A percentile compares a stretch with the other conserved stretches of the same genome.
Evolutionary conservation across 805 yeast species (phyloP).

Genomic region (Ogataea pilisensis): DNA sequence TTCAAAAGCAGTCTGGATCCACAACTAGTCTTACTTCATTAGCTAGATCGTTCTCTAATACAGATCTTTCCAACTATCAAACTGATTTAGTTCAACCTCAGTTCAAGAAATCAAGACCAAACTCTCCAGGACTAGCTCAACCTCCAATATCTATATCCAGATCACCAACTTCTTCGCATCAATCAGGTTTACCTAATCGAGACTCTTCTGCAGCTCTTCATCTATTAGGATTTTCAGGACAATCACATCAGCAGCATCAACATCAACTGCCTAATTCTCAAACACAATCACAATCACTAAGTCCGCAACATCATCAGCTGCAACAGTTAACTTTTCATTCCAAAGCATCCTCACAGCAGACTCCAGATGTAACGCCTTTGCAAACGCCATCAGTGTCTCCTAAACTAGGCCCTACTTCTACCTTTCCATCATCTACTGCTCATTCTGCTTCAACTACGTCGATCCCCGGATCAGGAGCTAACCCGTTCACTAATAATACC

Average conservation of each 20-base stretch:
- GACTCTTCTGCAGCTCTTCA: slow-evolving; percentile 30
- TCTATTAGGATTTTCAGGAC: slow-evolving; percentile 24
- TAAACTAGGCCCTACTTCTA: slow-evolving; percentile 17
- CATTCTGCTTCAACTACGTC: neutral
- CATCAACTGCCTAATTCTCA: slow-evolving; percentile 1
- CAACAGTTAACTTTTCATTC: slow-evolving; percentile 1
- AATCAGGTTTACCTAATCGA: slow-evolving; percentile 14
- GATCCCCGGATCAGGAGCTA: neutral
- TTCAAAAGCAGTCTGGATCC: slow-evolving; percentile 1
- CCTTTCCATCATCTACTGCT: neutral
- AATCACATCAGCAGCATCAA: slow-evolving; percentile 5
- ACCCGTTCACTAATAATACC: neutral
- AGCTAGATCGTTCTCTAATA: slow-evolving; percentile 33
- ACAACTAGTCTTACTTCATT: slow-evolving; percentile 14
- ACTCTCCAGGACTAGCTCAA: slow-evolving; percentile 36
- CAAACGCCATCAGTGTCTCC: slow-evolving; percentile 38
- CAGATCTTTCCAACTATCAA: slow-evolving; percentile 32
- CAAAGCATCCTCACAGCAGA: slow-evolving; percentile 13
- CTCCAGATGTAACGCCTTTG: slow-evolving; percentile 32
- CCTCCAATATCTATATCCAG: slow-evolving; percentile 15
- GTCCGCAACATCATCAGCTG: slow-evolving; percentile 1
- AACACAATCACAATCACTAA: neutral
- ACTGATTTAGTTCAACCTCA: slow-evolving; percentile 30
- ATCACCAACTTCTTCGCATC: slow-evolving; percentile 24
- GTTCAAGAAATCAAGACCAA: slow-evolving; percentile 46